phyloP scores from a whole-genome alignment of 2,329 filamentous ascomycete genomes.

The Ceratocystis cubensis region DNA sequence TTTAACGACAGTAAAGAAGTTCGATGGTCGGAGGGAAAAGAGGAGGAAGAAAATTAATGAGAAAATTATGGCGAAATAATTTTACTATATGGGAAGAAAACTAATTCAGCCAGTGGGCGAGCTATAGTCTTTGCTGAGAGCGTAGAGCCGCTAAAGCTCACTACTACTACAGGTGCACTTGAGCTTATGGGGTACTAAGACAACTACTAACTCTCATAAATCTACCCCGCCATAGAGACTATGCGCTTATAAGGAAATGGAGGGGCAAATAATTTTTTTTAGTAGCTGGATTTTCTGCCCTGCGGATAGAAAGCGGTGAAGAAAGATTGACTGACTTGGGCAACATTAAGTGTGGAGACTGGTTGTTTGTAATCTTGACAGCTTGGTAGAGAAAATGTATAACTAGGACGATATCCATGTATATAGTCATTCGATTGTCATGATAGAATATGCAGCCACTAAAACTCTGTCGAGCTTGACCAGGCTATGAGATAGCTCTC shows the following conservation, averaged over 20 bases:
- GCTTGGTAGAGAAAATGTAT: too few species aligned
- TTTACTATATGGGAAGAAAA: background rate
- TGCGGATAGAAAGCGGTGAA: background rate
- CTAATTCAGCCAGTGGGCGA: background rate
- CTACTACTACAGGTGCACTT: background rate
- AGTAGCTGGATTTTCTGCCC: background rate
- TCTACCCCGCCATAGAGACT: background rate
- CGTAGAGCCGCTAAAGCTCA: background rate
- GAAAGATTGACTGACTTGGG: too few species aligned
- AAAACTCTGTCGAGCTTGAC: too few species aligned
- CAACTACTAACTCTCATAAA: too few species aligned
- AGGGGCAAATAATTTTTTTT: background rate
- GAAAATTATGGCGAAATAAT: background rate
- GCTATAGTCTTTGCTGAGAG: background rate
- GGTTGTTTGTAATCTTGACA: too few species aligned
- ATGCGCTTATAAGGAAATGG: background rate
- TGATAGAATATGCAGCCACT: too few species aligned
- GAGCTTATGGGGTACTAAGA: too few species aligned
- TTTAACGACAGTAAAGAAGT: slow-evolving; percentile 5
- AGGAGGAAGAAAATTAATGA: slow-evolving; percentile 4
- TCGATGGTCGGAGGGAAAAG: background rate
- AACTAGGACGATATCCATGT: too few species aligned
- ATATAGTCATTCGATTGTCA: too few species aligned
- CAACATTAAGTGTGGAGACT: too few species aligned
- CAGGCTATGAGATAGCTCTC: too few species aligned